Conservation (phyloP, 257 asterid genomes). For the Petunia secreta region DNA sequence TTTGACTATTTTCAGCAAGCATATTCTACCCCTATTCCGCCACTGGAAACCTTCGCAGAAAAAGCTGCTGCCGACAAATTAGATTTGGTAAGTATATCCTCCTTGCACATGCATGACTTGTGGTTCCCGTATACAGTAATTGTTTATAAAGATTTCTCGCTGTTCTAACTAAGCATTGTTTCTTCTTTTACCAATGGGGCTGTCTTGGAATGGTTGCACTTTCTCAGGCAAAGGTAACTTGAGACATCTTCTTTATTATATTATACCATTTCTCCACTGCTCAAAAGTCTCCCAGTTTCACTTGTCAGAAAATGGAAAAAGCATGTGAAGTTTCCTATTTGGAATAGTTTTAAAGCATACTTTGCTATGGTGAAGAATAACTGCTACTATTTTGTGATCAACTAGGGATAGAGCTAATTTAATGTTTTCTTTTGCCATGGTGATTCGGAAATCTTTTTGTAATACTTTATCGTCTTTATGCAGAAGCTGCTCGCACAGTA, state of each 20-base stretch:
- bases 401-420: background rate
- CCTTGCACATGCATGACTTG: constrained; percentile 21
- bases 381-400: background rate
- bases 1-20: constrained; percentile 52
- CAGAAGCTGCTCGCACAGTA: constrained; percentile 58
- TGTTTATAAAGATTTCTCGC: background rate
- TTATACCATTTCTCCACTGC: background rate
- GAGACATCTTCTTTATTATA: background rate
- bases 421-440: background rate
- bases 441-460: background rate
- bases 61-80: constrained; percentile 34
- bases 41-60: constrained; percentile 53
- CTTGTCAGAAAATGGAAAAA: background rate
- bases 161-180: constrained; percentile 37
- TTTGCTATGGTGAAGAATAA: background rate
- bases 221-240: constrained; percentile 65
- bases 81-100: constrained; percentile 46
- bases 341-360: background rate
- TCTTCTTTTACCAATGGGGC: constrained; percentile 31
- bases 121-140: background rate
- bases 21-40: constrained; percentile 64
- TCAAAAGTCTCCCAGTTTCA: background rate
- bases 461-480: constrained; percentile 24
- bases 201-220: constrained; percentile 25
- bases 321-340: background rate